Base-by-base conservation (phyloP, 2,329 filamentous ascomycete genomes). In the Ceratocystis cacaofunesta region DNA sequence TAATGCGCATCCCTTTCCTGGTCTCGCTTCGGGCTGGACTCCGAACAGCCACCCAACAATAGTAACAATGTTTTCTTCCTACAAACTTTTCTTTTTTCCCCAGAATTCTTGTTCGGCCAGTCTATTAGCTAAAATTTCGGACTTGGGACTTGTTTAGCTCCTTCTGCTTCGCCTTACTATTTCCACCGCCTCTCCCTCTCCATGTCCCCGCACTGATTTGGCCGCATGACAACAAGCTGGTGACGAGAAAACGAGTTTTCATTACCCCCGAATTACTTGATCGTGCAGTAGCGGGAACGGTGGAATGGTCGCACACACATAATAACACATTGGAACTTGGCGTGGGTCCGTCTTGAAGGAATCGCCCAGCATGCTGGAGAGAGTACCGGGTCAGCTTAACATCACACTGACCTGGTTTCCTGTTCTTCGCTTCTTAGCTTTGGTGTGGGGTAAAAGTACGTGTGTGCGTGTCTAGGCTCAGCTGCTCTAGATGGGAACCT, bases 221-320 rank as follows among this genome's bases (percentile, higher is more conserved):
- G 4, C 62, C 62, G 44, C 62, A 64, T 64, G 62, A 64, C 62
- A 43, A 17, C 22, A 46, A 22, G 12, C 41, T 55, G 12, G 50
- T 17, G 43, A 61, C 55, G 41, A 62, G 48, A 50, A 46, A 43
- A 28, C 28, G 43, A 64, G 62, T 66, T 66, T 64, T 28, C 19
- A 61, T 66, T 66, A 66, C 65, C 61, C 52, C 52, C 61, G 25
- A 44, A 61, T 66, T 64, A 66, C 65, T 64, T 64, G 46, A 66
- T 64, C 19, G 30, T 65, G 63, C 28, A 50, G 55, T 46, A 60
- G 50, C 41, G 36, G 36, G 58, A 58, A 61, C 6, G 22, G 25
- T 22, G 58, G 15, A 22, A 55, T 55, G 50, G 50, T 55, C 6
- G 50, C 25, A 55, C 50, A 55, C 50, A 30, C 50, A 55, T 25